Conservation (phyloP, 2,329 filamentous ascomycete species). For the Colletotrichum simmondsii region DNA sequence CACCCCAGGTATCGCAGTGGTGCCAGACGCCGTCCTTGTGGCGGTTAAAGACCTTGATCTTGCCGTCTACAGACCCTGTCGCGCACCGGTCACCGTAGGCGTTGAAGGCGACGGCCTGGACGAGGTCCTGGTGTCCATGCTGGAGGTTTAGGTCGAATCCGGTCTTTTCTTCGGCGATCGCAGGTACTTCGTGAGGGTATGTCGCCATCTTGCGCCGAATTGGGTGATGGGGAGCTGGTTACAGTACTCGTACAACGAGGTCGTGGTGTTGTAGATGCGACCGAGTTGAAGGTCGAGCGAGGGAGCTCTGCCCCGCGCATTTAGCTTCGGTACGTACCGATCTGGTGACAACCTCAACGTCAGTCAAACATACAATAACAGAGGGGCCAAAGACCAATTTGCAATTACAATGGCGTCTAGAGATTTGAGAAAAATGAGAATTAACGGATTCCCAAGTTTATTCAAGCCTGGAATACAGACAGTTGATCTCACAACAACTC, state of each 20-base stretch:
- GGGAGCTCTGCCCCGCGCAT: neutral
- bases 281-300: neutral
- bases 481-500: neutral
- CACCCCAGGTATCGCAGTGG: constrained; percentile 87
- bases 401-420: neutral
- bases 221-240: constrained; percentile 52
- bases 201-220: constrained; percentile 47
- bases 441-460: neutral
- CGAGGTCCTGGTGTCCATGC: constrained; percentile 82
- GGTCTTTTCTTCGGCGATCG: constrained; percentile 56
- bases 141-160: constrained; percentile 71
- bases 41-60: constrained; percentile 89
- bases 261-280: neutral
- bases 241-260: neutral
- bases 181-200: constrained; percentile 40
- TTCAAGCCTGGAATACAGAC: neutral
- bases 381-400: neutral
- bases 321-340: neutral
- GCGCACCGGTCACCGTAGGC: constrained; percentile 92
- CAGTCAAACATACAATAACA: neutral
- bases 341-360: neutral
- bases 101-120: constrained; percentile 90
- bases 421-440: neutral
- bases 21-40: constrained; percentile 83
- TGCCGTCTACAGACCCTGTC: constrained; percentile 91